phyloP scores from a whole-genome alignment of 2,329 filamentous ascomycete genomes.

The Nemania sp. region DNA sequence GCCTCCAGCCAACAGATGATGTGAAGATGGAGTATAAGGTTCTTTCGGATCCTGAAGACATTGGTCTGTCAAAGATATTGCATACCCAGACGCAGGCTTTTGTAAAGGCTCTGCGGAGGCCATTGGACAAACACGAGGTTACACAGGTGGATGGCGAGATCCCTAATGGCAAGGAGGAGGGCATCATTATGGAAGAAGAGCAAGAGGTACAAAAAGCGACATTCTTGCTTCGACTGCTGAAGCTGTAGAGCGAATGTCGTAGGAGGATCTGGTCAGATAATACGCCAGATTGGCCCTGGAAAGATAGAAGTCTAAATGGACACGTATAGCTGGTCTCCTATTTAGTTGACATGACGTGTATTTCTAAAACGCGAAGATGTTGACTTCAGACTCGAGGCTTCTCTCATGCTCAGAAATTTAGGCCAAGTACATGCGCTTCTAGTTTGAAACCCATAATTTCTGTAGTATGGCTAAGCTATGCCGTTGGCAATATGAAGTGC shows the following conservation, averaged over 20 bases:
- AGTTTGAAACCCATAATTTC: not conserved
- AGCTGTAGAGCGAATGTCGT: constrained; percentile 63
- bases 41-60: constrained; percentile 79
- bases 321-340: constrained; percentile 2
- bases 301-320: constrained; percentile 16
- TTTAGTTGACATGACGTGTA: constrained; percentile 25
- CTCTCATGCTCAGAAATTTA: not conserved
- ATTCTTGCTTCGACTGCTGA: constrained; percentile 80
- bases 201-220: constrained; percentile 87
- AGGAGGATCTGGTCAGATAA: constrained; percentile 7
- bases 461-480: not conserved
- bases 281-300: not conserved
- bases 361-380: constrained; percentile 12
- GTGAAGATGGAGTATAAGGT: constrained; percentile 94
- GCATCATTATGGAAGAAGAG: constrained; percentile 82
- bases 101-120: constrained; percentile 81
- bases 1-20: constrained; percentile 90
- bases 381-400: not conserved
- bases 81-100: constrained; percentile 74
- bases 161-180: constrained; percentile 62
- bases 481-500: not conserved
- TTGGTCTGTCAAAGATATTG: constrained; percentile 79
- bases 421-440: not conserved
- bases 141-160: constrained; percentile 70
- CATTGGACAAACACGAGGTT: constrained; percentile 76